Conservation (phyloP, 805 yeast genomes). For the Wickerhamomyces mucosus region DNA sequence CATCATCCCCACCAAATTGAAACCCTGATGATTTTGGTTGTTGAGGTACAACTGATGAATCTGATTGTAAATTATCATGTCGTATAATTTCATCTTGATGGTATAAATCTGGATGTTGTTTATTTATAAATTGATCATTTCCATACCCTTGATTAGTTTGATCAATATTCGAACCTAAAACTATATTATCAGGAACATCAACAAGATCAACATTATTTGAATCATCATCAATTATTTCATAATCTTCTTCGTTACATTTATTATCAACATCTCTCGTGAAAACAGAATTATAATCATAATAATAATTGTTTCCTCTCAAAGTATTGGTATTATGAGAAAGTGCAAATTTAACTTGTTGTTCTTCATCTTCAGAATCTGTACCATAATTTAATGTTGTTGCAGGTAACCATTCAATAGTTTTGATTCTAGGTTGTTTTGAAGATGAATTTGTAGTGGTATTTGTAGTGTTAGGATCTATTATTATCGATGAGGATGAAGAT, state of each 20-base stretch:
- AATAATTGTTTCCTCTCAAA: constrained; percentile 58
- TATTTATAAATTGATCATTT: neutral
- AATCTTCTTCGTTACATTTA: constrained; percentile 6
- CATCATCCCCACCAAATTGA: constrained; percentile 11
- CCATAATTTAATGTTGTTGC: constrained; percentile 80
- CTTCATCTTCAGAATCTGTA: constrained; percentile 48
- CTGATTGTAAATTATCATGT: neutral
- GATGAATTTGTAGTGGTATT: neutral
- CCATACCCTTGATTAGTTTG: constrained; percentile 8
- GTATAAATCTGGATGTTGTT: neutral
- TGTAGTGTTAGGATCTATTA: neutral
- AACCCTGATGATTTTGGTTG: constrained; percentile 4
- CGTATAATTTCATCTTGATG: neutral
- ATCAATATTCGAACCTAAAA: constrained; percentile 18
- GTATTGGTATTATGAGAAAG: constrained; percentile 67
- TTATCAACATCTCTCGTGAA: constrained; percentile 38
- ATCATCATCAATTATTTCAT: constrained; percentile 12
- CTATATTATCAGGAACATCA: constrained; percentile 21
- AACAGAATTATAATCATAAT: constrained; percentile 75
- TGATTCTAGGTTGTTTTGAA: constrained; percentile 13
- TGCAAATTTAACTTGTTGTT: constrained; percentile 33
- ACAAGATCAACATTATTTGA: constrained; percentile 20
- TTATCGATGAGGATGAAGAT: no score
- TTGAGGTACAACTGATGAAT: neutral
- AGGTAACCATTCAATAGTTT: constrained; percentile 73